Evolutionary conservation across 176 grass and related monocot species (phyloP).

Genomic region (Rhipidocladum racemiflorum): DNA sequence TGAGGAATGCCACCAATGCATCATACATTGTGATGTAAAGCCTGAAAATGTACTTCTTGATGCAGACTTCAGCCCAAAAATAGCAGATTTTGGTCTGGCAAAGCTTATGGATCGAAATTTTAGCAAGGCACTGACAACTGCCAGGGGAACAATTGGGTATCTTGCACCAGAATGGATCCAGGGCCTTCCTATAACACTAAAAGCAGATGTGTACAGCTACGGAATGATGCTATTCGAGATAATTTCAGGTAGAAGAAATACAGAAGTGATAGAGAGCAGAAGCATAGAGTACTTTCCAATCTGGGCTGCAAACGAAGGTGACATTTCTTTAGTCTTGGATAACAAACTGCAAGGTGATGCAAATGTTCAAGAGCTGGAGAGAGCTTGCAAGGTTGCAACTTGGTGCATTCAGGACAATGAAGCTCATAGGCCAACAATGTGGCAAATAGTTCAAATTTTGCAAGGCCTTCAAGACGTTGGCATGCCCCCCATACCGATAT

Average conservation of each 20-base stretch:
- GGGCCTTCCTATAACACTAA: constrained; percentile 29
- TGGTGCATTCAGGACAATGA: constrained; percentile 44
- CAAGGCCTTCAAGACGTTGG: constrained; percentile 15
- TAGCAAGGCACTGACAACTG: constrained; percentile 41
- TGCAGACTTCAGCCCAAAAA: neutral
- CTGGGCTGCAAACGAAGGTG: constrained; percentile 21
- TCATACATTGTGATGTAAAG: constrained; percentile 50
- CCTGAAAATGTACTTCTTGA: constrained; percentile 48
- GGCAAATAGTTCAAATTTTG: constrained; percentile 25
- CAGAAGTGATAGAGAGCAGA: neutral
- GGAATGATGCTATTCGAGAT: constrained; percentile 46
- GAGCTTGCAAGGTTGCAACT: constrained; percentile 39
- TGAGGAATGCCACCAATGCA: constrained; percentile 32
- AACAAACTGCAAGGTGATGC: neutral
- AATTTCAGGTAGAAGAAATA: constrained; percentile 29
- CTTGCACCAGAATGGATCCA: constrained; percentile 42
- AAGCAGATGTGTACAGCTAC: constrained; percentile 42
- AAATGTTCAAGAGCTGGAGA: constrained; percentile 30
- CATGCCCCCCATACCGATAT: constrained; percentile 1
- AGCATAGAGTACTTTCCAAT: neutral
- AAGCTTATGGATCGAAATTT: constrained; percentile 44
- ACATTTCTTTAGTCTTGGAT: constrained; percentile 11
- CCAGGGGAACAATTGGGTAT: constrained; percentile 40
- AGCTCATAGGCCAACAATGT: constrained; percentile 25
- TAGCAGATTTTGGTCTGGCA: constrained; percentile 49